phyloP scores from a whole-genome alignment of 805 yeast species.

The Metschnikowia lochheadii region DNA sequence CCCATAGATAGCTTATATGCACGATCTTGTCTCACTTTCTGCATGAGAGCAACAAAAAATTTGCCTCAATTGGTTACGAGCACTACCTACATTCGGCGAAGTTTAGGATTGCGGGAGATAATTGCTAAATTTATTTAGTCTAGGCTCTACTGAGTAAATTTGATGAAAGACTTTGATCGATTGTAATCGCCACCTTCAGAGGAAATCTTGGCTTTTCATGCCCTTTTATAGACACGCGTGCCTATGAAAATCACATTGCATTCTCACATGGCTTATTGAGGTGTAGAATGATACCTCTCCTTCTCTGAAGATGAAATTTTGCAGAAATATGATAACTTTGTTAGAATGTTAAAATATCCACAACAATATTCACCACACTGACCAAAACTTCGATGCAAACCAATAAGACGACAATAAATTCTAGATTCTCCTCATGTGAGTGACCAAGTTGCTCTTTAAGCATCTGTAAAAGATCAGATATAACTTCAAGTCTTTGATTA shows the following conservation, averaged over 20 bases:
- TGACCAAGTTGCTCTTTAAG: slow-evolving; percentile 95
- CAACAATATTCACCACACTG: slow-evolving; percentile 74
- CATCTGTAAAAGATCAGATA: slow-evolving; percentile 90
- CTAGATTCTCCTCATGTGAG: slow-evolving; percentile 85
- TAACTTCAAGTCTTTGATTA: slow-evolving; percentile 90
- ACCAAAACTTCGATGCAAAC: slow-evolving; percentile 92
- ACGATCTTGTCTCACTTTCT: neutral
- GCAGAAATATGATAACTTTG: neutral
- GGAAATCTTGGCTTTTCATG: neutral
- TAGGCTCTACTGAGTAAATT: neutral
- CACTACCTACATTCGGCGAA: neutral
- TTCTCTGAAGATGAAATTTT: neutral
- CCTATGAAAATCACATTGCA: neutral
- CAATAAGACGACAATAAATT: slow-evolving; percentile 81
- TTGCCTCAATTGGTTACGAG: slow-evolving; percentile 4
- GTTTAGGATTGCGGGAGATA: neutral
- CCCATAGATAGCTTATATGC: neutral
- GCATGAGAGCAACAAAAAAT: slow-evolving; percentile 5
- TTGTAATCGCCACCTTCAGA: too few relatives aligned
- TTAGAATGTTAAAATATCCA: slow-evolving; percentile 44
- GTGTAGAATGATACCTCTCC: neutral
- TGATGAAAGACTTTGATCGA: too few relatives aligned
- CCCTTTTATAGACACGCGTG: too few relatives aligned
- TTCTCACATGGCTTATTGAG: neutral
- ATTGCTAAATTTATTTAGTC: neutral